Base-by-base conservation (phyloP, 805 yeast species). In the Ogataea neopini region DNA sequence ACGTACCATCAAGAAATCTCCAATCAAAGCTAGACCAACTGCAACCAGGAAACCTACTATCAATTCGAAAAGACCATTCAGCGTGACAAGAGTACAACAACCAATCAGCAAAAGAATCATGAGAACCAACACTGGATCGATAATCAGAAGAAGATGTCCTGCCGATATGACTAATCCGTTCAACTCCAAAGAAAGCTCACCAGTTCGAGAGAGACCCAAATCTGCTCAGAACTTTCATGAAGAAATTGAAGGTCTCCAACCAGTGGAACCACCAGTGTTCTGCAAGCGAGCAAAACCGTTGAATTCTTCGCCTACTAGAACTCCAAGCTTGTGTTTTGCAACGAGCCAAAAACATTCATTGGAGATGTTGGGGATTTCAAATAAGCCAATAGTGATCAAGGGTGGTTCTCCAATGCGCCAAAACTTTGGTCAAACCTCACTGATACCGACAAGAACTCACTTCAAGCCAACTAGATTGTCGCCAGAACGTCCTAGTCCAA, bases 331-430 rank as follows among this genome's bases (percentile, higher is more conserved):
- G 35, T 37, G 22, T 17, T 40, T 40, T 20, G 28, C 26, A 8
- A 23, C 45, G 19, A 19, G n/a, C 23, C n/a, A 35, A 33, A 36
- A 35, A 29, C 32, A 46, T 29, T 19, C 47, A 20, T 17, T 46
- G 10, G 52, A 38, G 23, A 15, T 45, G n/a, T 18, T 50, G 25
- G 37, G 37, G 8, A 57, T 57, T 14, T 58, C 61, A 1, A 59
- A 60, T 34, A 55, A 46, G 11, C 64, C 64, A 11, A 59, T 60
- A 37, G 61, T 60, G 11, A 58, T 60, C 25, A 58, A 58, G 17
- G 64, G 64, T 8, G 64, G 64, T 2, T 60, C 64, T 2, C 64
- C 64, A 18, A 51, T 59, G 42, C n/a, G 38, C 44, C n/a, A 22
- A 43, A 28, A 22, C 25, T 22, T n/a, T n/a, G n/a, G n/a, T n/a